Evolutionary conservation across 2,329 filamentous ascomycete species (phyloP), one percentile per base, ranked within the genome.

Genomic region (Pyrenochaeta sp.): DNA sequence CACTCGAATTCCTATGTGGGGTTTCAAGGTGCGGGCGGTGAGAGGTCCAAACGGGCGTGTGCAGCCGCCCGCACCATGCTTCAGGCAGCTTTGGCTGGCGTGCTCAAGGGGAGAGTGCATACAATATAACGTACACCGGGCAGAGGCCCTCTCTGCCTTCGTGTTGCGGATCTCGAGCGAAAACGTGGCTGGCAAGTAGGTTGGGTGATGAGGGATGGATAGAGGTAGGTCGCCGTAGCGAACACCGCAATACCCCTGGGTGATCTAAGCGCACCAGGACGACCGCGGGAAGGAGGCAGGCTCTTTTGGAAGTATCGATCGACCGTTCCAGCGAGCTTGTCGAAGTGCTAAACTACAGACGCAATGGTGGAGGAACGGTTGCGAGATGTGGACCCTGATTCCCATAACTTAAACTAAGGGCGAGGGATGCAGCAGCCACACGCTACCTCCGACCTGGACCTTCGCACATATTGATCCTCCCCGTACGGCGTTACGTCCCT

Each of bases 11-110:
- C 60, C 68, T 61, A 61, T 64, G 72, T 66, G 69, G 71, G 75
- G 72, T 74, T 71, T 71, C 52, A 44, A 65, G 27, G 62, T 52
- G 68, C 65, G 63, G 70, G 75, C 73, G 72, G 75, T 73, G 72
- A 68, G 72, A 65, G 61, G 71, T 62, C 51, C 39, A 52, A 50
- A 56, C 54, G 53, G 50, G 61, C 62, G 65, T 56, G 64, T 49
- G 62, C 57, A 40, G 64, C 59, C 56, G 46, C 62, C 59, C 39
- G 58, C 56, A 54, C 56, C 50, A 51, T 59, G 47, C 59, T 52
- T 54, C 49, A 53, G 22, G 52, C 50, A 42, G 56, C 46, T 2
- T 34, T 6, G 25, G 22, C 34, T 5, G 10, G 44, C 8, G 27
- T n/a, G 49, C 50, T 49, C 44, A n/a, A 36, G 34, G 36, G 46